A percentile compares a stretch with the other conserved stretches of the same genome.
phyloP scores from a whole-genome alignment of 225 moss, liverwort and hornwort species.

The Polytrichum formosum region DNA sequence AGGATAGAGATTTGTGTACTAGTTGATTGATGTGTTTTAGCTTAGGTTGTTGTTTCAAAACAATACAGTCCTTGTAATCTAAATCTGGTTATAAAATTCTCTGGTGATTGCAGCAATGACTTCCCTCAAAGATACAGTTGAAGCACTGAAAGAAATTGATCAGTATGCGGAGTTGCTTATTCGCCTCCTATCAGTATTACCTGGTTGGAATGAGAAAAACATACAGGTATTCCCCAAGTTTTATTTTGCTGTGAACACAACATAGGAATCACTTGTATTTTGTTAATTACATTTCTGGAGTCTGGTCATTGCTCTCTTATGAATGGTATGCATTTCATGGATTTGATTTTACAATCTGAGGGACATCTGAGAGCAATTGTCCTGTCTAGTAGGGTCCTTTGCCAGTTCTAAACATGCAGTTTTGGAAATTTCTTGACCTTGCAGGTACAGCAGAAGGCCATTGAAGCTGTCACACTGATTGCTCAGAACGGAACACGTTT shows the following conservation, averaged over 20 bases:
- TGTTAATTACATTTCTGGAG: too few species aligned
- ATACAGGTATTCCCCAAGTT: conserved; percentile 48
- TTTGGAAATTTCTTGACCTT: not conserved
- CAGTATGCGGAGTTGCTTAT: conserved; percentile 61
- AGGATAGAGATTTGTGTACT: too few species aligned
- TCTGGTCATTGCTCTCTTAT: too few species aligned
- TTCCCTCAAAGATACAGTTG: conserved; percentile 50
- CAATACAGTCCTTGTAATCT: too few species aligned
- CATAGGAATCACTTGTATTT: not conserved
- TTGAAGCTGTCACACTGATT: conserved; percentile 68
- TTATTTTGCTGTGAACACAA: not conserved
- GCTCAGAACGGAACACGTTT: conserved; percentile 64
- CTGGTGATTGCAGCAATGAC: conserved; percentile 46
- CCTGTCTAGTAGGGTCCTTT: not conserved
- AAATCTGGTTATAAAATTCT: too few species aligned
- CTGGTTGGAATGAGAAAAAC: conserved; percentile 98
- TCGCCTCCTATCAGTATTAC: conserved; percentile 76
- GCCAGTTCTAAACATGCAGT: too few species aligned
- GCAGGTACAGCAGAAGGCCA: conserved; percentile 87
- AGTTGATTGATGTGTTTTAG: too few species aligned
- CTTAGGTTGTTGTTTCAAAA: too few species aligned
- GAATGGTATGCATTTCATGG: too few species aligned
- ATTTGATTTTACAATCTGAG: not conserved
- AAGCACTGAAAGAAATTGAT: conserved; percentile 47
- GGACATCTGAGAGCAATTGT: not conserved